phyloP scores from a whole-genome alignment of 2,329 filamentous ascomycete species.

The Thielaviopsis musarum region DNA sequence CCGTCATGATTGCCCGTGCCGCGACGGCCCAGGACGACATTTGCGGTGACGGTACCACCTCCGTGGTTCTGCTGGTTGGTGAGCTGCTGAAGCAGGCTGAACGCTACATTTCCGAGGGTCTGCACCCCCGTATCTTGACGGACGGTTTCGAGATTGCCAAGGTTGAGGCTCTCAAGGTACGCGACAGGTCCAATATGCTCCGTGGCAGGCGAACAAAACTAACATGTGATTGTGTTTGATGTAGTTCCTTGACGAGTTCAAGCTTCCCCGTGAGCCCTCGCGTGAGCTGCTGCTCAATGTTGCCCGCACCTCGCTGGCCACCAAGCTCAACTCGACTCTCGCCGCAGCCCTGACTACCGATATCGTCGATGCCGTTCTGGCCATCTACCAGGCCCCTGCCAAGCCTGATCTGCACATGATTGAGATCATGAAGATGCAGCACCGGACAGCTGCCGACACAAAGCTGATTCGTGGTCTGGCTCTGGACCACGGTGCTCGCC shows the following conservation, averaged over 20 bases:
- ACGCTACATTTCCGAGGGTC: constrained; percentile 87
- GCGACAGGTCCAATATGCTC: not conserved
- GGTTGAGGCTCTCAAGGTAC: constrained; percentile 71
- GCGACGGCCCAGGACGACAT: constrained; percentile 98
- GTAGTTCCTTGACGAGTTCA: constrained; percentile 87
- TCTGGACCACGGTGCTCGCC: constrained; percentile 84
- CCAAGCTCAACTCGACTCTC: constrained; percentile 79
- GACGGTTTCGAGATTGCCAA: constrained; percentile 97
- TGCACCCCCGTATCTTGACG: constrained; percentile 91
- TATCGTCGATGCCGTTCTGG: constrained; percentile 89
- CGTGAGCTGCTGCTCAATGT: constrained; percentile 86
- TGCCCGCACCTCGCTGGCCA: constrained; percentile 83
- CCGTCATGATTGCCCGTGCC: constrained; percentile 66
- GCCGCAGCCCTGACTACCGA: constrained; percentile 84
- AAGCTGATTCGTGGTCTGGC: constrained; percentile 87
- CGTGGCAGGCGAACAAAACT: constrained; percentile 4
- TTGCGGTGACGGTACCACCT: constrained; percentile 93
- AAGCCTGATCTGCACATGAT: constrained; percentile 99
- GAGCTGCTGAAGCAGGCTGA: constrained; percentile 97
- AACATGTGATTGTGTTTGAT: constrained; percentile 5
- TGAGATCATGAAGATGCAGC: constrained; percentile 99
- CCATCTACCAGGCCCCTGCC: constrained; percentile 74
- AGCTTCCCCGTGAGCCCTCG: constrained; percentile 74
- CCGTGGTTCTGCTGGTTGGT: constrained; percentile 84
- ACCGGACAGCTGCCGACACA: constrained; percentile 87